A percentile compares a stretch with the other conserved stretches of the same genome.
Conservation (phyloP, 1,139 yeast genomes). For the Dujonia santamariae region DNA sequence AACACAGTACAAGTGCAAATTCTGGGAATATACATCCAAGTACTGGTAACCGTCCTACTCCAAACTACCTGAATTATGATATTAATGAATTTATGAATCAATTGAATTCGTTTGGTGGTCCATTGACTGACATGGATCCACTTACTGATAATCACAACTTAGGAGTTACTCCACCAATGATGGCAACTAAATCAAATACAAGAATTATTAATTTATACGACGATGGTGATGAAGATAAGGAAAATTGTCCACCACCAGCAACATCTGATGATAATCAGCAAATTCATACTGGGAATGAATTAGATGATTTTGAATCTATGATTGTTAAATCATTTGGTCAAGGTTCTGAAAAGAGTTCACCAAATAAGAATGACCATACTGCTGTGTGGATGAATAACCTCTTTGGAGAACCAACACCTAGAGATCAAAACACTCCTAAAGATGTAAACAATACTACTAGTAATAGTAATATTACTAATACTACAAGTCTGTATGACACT, state of each 20-base stretch:
- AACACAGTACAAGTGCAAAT: conserved; percentile 14
- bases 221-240: conserved; percentile 41
- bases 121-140: conserved; percentile 54
- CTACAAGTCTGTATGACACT: not conserved
- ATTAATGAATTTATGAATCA: conserved; percentile 48
- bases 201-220: conserved; percentile 41
- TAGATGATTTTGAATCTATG: conserved; percentile 37
- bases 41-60: conserved; percentile 17
- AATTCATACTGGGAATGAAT: not conserved
- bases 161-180: conserved; percentile 45
- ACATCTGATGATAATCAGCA: conserved; percentile 11
- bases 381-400: conserved; percentile 36
- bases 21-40: conserved; percentile 9
- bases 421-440: conserved; percentile 41
- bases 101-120: conserved; percentile 48
- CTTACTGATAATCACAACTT: conserved; percentile 26
- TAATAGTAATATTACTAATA: not conserved
- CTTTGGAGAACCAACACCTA: conserved; percentile 46
- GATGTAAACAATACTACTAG: conserved; percentile 19
- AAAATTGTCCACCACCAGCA: conserved; percentile 37
- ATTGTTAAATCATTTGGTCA: conserved; percentile 35
- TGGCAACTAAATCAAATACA: conserved; percentile 48
- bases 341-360: conserved; percentile 21
- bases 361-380: conserved; percentile 10
- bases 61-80: conserved; percentile 30